These are phyloP conservation scores for Wallacemonas sp. DNA, from an alignment of 208 protist genomes.

Conservation along the genomic window DNA sequence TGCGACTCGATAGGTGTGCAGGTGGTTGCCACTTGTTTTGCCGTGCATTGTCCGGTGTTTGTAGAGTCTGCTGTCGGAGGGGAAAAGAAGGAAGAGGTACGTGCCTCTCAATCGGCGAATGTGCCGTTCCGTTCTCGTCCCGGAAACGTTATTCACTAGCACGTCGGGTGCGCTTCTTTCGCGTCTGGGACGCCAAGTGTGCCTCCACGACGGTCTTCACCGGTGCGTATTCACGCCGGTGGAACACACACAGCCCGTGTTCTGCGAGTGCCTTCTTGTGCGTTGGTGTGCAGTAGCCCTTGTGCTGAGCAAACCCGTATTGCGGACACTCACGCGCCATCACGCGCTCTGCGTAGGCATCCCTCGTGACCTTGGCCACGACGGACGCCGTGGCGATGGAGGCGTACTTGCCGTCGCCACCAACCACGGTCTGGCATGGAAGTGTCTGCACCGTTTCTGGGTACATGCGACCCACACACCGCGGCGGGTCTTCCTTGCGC, in stretches of 20 bases:
- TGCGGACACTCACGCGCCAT: slow-evolving; percentile 28
- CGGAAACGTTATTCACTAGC: background rate
- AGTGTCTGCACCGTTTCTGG: slow-evolving; percentile 12
- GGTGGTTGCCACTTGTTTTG: too few species aligned
- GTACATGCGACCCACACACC: slow-evolving; percentile 15
- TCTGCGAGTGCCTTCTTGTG: slow-evolving; percentile 21
- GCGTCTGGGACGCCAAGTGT: background rate
- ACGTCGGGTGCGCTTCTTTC: background rate
- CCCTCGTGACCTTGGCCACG: slow-evolving; percentile 43
- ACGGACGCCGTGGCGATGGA: slow-evolving; percentile 43
- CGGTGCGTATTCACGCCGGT: slow-evolving; percentile 33
- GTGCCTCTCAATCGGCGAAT: too few species aligned
- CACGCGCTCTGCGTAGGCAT: slow-evolving; percentile 25
- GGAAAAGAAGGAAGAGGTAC: too few species aligned
- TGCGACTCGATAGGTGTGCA: too few species aligned
- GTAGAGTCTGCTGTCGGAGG: too few species aligned
- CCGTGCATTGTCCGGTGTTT: too few species aligned
- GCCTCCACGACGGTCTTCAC: slow-evolving; percentile 8
- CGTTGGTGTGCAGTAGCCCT: slow-evolving; percentile 42
- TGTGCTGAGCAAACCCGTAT: slow-evolving; percentile 50
- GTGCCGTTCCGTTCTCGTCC: too few species aligned
- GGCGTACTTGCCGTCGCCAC: slow-evolving; percentile 30
- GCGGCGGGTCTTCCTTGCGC: background rate
- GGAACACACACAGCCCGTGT: slow-evolving; percentile 27
- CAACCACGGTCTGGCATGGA: slow-evolving; percentile 23